These are phyloP conservation scores for Dactylonectria macrodidyma DNA, from an alignment of 2,329 filamentous ascomycete species.

Conservation along the genomic window DNA sequence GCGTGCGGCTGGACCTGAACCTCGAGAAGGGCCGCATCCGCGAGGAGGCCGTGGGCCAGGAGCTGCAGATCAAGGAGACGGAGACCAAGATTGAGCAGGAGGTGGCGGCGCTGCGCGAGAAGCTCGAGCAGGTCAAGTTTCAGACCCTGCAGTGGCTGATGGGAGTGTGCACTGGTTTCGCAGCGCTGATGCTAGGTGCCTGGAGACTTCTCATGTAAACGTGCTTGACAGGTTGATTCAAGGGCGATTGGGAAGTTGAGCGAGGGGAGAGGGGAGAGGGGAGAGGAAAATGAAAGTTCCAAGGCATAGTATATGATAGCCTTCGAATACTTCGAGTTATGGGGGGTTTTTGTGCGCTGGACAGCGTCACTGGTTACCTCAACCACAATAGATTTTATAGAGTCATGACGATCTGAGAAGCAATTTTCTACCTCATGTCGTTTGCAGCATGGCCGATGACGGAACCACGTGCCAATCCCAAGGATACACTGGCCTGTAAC, in stretches of 20 bases:
- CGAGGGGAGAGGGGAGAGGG: neutral
- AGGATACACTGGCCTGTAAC: neutral
- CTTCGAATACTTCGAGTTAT: constrained; percentile 7
- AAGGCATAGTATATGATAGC: neutral
- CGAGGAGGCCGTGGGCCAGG: constrained; percentile 96
- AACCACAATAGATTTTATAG: constrained; percentile 42
- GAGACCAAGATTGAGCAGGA: constrained; percentile 99
- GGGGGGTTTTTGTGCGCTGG: constrained; percentile 14
- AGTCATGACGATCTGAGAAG: constrained; percentile 32
- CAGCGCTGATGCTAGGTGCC: constrained; percentile 77
- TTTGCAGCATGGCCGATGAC: neutral
- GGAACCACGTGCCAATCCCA: neutral
- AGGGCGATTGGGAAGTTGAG: neutral
- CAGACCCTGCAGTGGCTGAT: constrained; percentile 98
- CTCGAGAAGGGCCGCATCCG: constrained; percentile 96
- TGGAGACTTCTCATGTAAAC: constrained; percentile 77
- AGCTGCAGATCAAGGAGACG: constrained; percentile 98
- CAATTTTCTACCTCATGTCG: neutral
- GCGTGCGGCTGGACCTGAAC: constrained; percentile 92
- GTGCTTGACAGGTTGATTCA: neutral
- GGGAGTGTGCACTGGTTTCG: constrained; percentile 81
- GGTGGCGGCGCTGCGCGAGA: constrained; percentile 89
- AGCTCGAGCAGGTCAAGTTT: constrained; percentile 98
- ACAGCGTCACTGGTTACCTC: constrained; percentile 37
- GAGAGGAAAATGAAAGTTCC: neutral